Evolutionary conservation across 805 yeast genomes (phyloP).

Genomic region (Myxozyma vanderwaltii): DNA sequence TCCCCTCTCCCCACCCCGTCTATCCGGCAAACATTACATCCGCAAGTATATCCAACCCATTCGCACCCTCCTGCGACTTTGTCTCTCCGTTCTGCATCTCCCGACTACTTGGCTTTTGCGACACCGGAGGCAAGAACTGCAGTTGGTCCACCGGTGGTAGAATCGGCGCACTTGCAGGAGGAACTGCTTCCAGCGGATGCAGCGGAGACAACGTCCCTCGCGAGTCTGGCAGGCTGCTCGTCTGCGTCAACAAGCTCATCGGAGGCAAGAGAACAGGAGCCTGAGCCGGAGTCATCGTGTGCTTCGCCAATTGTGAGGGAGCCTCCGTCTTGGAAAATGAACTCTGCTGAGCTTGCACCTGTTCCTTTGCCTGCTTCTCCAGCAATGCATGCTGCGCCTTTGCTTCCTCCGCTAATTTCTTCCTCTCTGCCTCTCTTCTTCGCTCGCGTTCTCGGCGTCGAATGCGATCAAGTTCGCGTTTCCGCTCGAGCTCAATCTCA

Average conservation of each 20-base stretch:
- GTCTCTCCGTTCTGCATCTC: not conserved
- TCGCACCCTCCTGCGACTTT: slow-evolving; percentile 1
- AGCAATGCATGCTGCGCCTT: not conserved
- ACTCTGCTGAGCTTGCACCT: not conserved
- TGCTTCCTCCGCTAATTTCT: slow-evolving; percentile 7
- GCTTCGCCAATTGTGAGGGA: not conserved
- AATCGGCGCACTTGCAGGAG: not conserved
- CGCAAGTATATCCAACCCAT: slow-evolving; percentile 21
- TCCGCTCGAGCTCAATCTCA: slow-evolving; percentile 22
- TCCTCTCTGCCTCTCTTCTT: slow-evolving; percentile 21
- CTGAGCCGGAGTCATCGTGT: not conserved
- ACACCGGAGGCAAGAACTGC: not conserved
- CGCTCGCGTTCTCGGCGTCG: slow-evolving; percentile 33
- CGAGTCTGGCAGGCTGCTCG: too few species aligned
- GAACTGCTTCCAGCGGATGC: not conserved
- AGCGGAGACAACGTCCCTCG: not conserved
- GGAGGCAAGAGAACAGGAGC: not conserved
- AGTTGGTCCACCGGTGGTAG: not conserved
- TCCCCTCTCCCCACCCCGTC: not conserved
- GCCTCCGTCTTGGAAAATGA: not conserved
- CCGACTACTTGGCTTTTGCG: not conserved
- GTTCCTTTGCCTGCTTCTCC: slow-evolving; percentile 1
- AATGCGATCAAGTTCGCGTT: slow-evolving; percentile 23
- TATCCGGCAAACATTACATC: slow-evolving; percentile 13
- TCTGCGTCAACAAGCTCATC: slow-evolving; percentile 1